Conservation (phyloP, 352 stramenopile genomes). For the Phytophthora meadii region DNA sequence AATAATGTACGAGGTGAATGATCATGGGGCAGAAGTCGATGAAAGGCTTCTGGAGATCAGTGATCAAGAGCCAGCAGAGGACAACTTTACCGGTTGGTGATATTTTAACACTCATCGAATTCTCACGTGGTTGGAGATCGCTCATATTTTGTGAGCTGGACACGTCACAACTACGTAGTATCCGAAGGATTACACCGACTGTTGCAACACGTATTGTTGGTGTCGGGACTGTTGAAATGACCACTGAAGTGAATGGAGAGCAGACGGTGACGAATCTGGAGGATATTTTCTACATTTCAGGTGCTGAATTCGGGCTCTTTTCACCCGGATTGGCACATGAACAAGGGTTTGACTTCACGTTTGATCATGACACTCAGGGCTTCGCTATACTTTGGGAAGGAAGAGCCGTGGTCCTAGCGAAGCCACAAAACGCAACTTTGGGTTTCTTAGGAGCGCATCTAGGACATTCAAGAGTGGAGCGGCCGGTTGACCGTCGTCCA, state of each 20-base stretch:
- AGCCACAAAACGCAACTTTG: not conserved
- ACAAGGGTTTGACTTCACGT: conserved; percentile 12
- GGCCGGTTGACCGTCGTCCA: conserved; percentile 2
- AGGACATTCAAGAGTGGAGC: not conserved
- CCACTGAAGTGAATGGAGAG: conserved; percentile 4
- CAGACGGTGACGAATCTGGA: conserved; percentile 9
- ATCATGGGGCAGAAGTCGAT: too few relatives aligned
- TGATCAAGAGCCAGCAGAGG: not conserved
- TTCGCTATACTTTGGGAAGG: conserved; percentile 8
- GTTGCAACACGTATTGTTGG: conserved; percentile 3
- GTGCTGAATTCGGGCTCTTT: conserved; percentile 9
- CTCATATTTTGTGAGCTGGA: conserved; percentile 8
- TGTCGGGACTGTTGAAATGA: not conserved
- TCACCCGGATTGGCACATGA: conserved; percentile 5
- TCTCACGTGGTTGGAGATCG: conserved; percentile 5
- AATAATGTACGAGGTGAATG: too few relatives aligned
- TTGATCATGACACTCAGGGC: not conserved
- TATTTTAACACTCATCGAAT: conserved; percentile 15
- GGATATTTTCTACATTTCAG: conserved; percentile 12
- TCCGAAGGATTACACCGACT: conserved; percentile 2
- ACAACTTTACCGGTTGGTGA: conserved; percentile 2
- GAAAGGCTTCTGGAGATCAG: too few relatives aligned
- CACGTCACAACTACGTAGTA: not conserved
- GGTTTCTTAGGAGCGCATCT: not conserved
- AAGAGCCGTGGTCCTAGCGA: not conserved